Conservation (phyloP, 75 land plant species). For the Sequoiadendron giganteum region DNA sequence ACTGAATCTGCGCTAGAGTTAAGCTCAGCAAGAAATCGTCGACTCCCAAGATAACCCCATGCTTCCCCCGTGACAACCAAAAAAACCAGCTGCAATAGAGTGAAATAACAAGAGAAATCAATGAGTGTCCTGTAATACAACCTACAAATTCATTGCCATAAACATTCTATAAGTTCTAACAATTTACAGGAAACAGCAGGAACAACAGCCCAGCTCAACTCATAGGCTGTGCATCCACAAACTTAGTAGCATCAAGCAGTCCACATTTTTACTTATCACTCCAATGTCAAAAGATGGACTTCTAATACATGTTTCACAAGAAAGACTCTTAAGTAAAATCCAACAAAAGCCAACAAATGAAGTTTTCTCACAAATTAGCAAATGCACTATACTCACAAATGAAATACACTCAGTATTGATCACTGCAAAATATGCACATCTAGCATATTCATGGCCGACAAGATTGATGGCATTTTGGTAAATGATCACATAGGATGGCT, state of each 20-base stretch:
- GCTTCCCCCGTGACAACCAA: constrained; percentile 86
- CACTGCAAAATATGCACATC: background rate
- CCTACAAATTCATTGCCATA: background rate
- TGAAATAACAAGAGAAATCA: background rate
- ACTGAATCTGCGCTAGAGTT: constrained; percentile 46
- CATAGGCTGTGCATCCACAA: background rate
- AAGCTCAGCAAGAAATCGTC: constrained; percentile 74
- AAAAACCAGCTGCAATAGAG: constrained; percentile 67
- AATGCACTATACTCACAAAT: background rate
- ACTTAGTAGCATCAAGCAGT: background rate
- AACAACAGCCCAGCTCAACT: background rate
- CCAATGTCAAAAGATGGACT: background rate
- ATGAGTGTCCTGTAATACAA: background rate
- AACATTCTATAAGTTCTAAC: background rate
- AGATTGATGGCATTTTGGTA: background rate
- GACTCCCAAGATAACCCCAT: constrained; percentile 99
- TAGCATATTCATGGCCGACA: background rate
- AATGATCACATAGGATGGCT: background rate
- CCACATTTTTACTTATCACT: background rate
- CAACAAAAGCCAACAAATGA: background rate
- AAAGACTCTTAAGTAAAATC: background rate
- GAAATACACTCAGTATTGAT: background rate
- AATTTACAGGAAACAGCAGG: background rate
- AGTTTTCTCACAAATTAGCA: no score
- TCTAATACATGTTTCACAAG: background rate